A percentile compares a stretch with the other conserved stretches of the same genome.
Evolutionary conservation across 768 basidiomycete genomes (phyloP).

Genomic region (Boletellus sp.): DNA sequence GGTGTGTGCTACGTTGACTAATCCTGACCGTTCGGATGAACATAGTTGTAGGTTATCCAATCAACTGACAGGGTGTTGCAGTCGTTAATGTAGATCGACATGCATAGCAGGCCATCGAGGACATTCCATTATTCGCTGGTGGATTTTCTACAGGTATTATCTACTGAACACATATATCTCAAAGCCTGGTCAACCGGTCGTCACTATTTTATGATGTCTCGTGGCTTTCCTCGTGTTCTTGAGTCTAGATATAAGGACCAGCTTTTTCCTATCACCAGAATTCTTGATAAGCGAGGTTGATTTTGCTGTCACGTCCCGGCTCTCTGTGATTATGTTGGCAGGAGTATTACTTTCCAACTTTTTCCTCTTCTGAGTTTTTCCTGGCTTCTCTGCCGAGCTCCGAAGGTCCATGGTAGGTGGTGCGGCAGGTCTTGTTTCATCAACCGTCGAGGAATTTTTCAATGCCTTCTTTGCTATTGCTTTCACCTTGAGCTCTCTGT

Average conservation of each 20-base stretch:
- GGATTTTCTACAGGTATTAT: slow-evolving; percentile 6
- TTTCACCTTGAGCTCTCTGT: slow-evolving; percentile 43
- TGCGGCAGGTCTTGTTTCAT: not conserved
- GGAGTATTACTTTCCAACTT: slow-evolving; percentile 6
- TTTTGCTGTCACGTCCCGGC: not conserved
- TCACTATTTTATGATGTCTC: slow-evolving; percentile 4
- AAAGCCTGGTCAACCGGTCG: not conserved
- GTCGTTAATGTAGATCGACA: slow-evolving; percentile 43
- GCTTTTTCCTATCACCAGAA: not conserved
- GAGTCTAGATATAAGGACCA: not conserved
- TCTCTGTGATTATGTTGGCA: not conserved
- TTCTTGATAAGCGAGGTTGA: not conserved
- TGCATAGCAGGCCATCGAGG: not conserved
- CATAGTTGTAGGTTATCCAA: slow-evolving; percentile 52
- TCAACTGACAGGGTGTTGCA: slow-evolving; percentile 62
- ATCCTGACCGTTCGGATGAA: slow-evolving; percentile 2
- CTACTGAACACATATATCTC: slow-evolving; percentile 8
- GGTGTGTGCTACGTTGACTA: slow-evolving; percentile 41
- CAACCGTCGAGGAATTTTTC: slow-evolving; percentile 1
- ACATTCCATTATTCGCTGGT: not conserved
- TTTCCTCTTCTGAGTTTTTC: slow-evolving; percentile 16
- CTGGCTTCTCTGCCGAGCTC: not conserved
- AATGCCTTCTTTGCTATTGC: slow-evolving; percentile 35
- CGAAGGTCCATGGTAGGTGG: not conserved
- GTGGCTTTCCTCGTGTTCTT: slow-evolving; percentile 1